Base-by-base conservation (phyloP, 768 basidiomycete genomes). In the Pulveroboletus sp. region DNA sequence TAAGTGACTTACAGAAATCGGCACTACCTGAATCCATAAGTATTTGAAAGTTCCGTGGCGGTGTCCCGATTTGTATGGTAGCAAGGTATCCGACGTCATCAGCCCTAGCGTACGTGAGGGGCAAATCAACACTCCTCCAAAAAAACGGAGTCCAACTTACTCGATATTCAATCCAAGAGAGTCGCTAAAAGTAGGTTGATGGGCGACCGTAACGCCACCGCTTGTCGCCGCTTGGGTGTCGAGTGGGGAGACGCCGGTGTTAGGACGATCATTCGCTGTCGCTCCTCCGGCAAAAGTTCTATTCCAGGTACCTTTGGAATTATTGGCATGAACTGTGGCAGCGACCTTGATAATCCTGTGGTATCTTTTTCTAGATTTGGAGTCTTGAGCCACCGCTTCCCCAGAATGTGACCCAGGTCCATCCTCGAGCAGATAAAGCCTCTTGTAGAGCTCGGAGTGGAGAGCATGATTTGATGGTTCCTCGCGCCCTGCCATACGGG, bases 21-120 rank as follows among this genome's bases (percentile, higher is more conserved):
- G 83, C 81, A 11, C 79, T 81, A 27, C 85, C 85, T 30, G 81
- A 82, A 64, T 86, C 85, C 79, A 86, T 82, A 17, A 86, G 71
- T 46, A 87, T 63, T 27, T 69, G 61, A 59, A 81, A 86, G 52
- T 77, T 60, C 31, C 61, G 71, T 8, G 80, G 75, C 18, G 85
- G 85, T 1, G 81, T 85, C n/a, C 86, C 86, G 41, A 86, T 75
- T 58, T 83, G 76, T 10, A 87, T 57, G 10, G 73, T 77, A 8
- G 81, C 77, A 36, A 82, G 63, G 57, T 82, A 86, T 55, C 76
- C 79, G 40, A 79, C 67, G 56, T 85, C 82, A 46, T 77, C 59
- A 8, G 69, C 72, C 56, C 79, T 78, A 46, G 24, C 47, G 21
- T 17, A 6, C 43, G 24, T 46, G 12, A 47, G 21, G 14, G 24